These are phyloP conservation scores for Exophiala lecanii-corni DNA, from an alignment of 2,329 filamentous ascomycete species.

Conservation along the genomic window DNA sequence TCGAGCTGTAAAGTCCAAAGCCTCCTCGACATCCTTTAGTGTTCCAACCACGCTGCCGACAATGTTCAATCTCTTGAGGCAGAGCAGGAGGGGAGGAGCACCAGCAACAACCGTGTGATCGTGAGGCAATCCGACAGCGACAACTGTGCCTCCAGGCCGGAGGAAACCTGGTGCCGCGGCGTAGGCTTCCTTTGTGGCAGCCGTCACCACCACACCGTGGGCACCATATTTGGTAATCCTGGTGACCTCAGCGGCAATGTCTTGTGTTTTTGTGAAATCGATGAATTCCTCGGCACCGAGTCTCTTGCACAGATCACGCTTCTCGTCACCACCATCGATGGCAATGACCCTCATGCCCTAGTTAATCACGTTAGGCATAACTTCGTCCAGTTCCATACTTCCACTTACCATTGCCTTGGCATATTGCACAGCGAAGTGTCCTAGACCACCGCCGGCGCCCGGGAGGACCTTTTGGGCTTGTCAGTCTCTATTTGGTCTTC, in stretches of 20 bases:
- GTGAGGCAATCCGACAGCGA: constrained; percentile 35
- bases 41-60: constrained; percentile 42
- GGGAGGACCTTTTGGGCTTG: constrained; percentile 19
- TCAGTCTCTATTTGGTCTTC: too few relatives aligned
- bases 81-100: constrained; percentile 36
- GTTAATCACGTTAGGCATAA: not conserved
- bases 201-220: constrained; percentile 36
- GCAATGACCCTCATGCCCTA: constrained; percentile 36
- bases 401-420: constrained; percentile 29
- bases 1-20: constrained; percentile 42
- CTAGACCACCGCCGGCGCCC: constrained; percentile 31
- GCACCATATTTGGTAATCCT: constrained; percentile 36
- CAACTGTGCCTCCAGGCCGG: constrained; percentile 35
- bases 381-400: too few relatives aligned
- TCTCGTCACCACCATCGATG: constrained; percentile 35
- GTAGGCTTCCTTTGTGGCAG: constrained; percentile 36
- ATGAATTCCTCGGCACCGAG: constrained; percentile 37
- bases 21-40: constrained; percentile 44
- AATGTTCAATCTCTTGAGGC: constrained; percentile 39
- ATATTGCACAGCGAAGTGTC: constrained; percentile 33
- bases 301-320: constrained; percentile 34
- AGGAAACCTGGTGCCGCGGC: constrained; percentile 31
- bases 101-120: constrained; percentile 34
- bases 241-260: constrained; percentile 34
- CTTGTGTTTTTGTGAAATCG: constrained; percentile 33